phyloP scores from a whole-genome alignment of 2,329 filamentous ascomycete genomes.

The Ophiosphaerella herpotricha region DNA sequence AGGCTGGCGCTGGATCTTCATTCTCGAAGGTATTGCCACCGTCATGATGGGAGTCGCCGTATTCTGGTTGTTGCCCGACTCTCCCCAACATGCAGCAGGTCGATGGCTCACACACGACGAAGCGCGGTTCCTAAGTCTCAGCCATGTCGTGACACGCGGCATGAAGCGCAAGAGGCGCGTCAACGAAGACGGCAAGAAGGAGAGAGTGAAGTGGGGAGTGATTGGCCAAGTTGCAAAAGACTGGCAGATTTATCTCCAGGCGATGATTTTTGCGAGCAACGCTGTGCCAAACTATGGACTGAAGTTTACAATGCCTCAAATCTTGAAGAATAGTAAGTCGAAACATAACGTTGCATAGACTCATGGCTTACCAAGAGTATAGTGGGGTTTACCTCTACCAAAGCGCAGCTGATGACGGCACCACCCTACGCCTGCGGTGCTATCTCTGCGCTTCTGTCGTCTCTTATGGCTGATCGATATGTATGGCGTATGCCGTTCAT shows the following conservation, averaged over 20 bases:
- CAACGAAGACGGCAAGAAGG: conserved; percentile 20
- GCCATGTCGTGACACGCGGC: conserved; percentile 15
- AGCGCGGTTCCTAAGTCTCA: conserved; percentile 29
- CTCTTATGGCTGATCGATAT: conserved; percentile 22
- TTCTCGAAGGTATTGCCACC: conserved; percentile 48
- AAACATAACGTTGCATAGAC: too few relatives aligned
- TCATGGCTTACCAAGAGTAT: not conserved
- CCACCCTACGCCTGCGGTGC: conserved; percentile 29
- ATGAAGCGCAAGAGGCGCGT: conserved; percentile 10
- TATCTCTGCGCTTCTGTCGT: conserved; percentile 21
- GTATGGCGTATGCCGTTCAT: conserved; percentile 31
- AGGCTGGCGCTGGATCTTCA: conserved; percentile 52
- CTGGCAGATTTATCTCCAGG: conserved; percentile 54
- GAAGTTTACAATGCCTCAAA: conserved; percentile 28
- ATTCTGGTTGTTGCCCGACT: conserved; percentile 37
- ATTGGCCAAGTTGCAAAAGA: conserved; percentile 50
- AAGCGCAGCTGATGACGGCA: conserved; percentile 30
- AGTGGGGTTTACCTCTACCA: conserved; percentile 31
- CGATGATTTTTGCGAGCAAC: conserved; percentile 44
- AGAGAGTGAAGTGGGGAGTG: conserved; percentile 17
- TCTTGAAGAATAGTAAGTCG: conserved; percentile 13
- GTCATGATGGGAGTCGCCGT: conserved; percentile 21
- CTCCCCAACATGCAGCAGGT: conserved; percentile 22
- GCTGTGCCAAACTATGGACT: conserved; percentile 43
- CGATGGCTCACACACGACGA: conserved; percentile 35